These are phyloP conservation scores for Camellia sinensis DNA, from an alignment of 148 eudicot species.

Conservation along the genomic window DNA sequence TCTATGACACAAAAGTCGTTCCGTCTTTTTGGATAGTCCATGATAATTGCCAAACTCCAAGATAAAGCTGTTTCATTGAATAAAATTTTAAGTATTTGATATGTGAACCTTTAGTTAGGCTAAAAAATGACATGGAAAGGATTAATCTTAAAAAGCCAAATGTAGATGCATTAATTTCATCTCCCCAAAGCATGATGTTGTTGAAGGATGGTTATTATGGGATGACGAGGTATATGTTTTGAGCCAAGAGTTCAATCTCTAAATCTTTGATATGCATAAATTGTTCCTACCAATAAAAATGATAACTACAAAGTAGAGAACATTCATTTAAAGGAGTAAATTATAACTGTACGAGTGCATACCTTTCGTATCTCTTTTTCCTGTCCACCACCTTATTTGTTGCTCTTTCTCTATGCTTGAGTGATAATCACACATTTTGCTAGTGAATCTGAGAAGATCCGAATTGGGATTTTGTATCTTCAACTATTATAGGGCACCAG, in stretches of 20 bases:
- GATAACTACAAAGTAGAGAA: too few species aligned
- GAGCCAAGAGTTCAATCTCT: not conserved
- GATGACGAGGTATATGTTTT: too few species aligned
- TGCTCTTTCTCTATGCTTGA: not conserved
- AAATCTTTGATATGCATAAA: not conserved
- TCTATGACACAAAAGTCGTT: too few species aligned
- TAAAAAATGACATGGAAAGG: too few species aligned
- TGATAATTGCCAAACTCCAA: not conserved
- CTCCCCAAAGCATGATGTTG: too few species aligned
- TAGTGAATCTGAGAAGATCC: not conserved
- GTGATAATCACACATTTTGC: not conserved
- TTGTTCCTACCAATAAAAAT: not conserved
- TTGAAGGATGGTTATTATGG: too few species aligned
- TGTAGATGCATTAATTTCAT: too few species aligned
- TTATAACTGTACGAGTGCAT: not conserved
- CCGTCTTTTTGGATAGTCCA: too few species aligned
- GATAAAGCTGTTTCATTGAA: not conserved
- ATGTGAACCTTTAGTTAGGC: too few species aligned
- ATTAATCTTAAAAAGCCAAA: too few species aligned
- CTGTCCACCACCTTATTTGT: not conserved
- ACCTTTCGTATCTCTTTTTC: not conserved
- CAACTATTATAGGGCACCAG: conserved; percentile 45
- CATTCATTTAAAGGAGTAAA: not conserved
- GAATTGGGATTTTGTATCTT: not conserved
- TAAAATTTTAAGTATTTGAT: too few species aligned